A percentile compares a stretch with the other conserved stretches of the same genome.
Conservation (phyloP, 1,284 basidiomycete genomes). For the Boletus nobilissimus region DNA sequence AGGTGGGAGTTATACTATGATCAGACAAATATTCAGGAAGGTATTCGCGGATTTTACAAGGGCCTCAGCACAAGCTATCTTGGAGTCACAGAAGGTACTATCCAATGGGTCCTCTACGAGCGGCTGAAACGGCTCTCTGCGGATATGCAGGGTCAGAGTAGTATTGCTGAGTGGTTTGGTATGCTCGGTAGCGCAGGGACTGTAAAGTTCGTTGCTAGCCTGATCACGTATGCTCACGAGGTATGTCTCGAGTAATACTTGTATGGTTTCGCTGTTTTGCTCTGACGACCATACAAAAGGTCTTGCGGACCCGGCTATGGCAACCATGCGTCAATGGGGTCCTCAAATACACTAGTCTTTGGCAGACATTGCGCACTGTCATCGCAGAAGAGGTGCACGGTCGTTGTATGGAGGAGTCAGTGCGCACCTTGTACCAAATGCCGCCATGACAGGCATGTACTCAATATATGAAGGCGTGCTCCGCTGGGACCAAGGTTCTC, state of each 20-base stretch:
- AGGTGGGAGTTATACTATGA: constrained; percentile 70
- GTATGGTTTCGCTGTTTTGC: background rate
- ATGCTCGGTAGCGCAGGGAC: constrained; percentile 93
- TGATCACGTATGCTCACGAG: constrained; percentile 98
- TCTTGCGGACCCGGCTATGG: constrained; percentile 90
- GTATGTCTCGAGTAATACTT: constrained; percentile 54
- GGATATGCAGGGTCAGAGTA: constrained; percentile 64
- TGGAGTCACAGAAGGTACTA: constrained; percentile 96
- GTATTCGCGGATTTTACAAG: constrained; percentile 91
- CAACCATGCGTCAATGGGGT: constrained; percentile 83
- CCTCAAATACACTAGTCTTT: constrained; percentile 87
- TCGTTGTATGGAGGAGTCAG: constrained; percentile 93
- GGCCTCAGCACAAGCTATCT: constrained; percentile 95
- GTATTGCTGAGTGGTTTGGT: constrained; percentile 73
- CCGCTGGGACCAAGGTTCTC: constrained; percentile 57
- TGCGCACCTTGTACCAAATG: constrained; percentile 96
- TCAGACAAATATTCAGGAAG: constrained; percentile 85
- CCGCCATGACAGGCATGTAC: constrained; percentile 97
- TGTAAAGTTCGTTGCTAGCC: constrained; percentile 92
- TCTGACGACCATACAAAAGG: constrained; percentile 55
- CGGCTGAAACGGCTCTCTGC: constrained; percentile 74
- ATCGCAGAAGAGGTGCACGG: constrained; percentile 87
- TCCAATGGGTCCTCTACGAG: constrained; percentile 99
- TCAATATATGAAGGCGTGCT: constrained; percentile 83
- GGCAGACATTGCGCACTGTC: constrained; percentile 88